Percentiles rank a stretch among this genome's conserved stretches.
These are phyloP conservation scores for Mortierella claussenii DNA, from an alignment of 192 early-diverging fungal genomes.

Conservation along the genomic window DNA sequence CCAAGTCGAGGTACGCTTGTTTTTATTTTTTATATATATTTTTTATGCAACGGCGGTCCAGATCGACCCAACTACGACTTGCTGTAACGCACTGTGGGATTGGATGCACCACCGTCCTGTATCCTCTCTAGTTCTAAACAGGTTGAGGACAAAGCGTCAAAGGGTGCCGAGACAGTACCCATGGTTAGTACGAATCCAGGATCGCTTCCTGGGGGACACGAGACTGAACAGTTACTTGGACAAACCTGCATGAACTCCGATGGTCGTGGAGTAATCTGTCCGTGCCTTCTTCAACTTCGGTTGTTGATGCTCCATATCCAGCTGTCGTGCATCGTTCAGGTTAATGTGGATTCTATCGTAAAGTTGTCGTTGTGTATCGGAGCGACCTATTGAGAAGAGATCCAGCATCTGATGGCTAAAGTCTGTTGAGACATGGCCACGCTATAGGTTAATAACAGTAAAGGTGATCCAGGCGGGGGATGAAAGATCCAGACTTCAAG, in stretches of 20 bases:
- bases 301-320: slow-evolving; percentile 30
- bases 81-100: slow-evolving; percentile 50
- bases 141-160: too few relatives aligned
- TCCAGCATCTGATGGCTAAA: slow-evolving; percentile 65
- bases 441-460: too few relatives aligned
- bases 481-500: not conserved
- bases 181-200: not conserved
- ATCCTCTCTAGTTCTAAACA: slow-evolving; percentile 46
- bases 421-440: too few relatives aligned
- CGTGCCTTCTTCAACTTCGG: slow-evolving; percentile 30
- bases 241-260: slow-evolving; percentile 33
- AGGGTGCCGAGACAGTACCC: too few relatives aligned
- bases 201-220: not conserved
- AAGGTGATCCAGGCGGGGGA: not conserved
- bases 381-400: slow-evolving; percentile 54
- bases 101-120: slow-evolving; percentile 50
- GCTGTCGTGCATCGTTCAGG: slow-evolving; percentile 56
- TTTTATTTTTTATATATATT: too few relatives aligned
- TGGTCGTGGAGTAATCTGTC: slow-evolving; percentile 23
- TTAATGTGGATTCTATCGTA: slow-evolving; percentile 62
- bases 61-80: too few relatives aligned
- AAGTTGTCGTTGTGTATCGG: slow-evolving; percentile 34
- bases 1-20: too few relatives aligned
- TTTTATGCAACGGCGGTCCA: too few relatives aligned
- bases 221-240: not conserved